Conservation (phyloP, 352 stramenopile species). For the Blastocystis sp. region DNA sequence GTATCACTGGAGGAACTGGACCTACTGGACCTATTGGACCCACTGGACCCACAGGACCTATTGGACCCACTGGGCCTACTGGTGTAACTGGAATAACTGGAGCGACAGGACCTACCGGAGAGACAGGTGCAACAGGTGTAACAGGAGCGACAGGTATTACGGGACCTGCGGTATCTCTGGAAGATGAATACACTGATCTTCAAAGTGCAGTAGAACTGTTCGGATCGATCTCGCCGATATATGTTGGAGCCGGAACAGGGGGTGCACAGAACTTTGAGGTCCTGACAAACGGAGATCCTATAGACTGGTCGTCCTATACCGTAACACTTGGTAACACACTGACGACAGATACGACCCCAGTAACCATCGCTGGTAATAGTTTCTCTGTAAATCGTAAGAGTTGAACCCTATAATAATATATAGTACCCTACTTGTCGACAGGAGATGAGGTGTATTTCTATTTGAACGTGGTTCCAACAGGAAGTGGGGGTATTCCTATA, state of each 20-base stretch:
- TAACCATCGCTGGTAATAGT: background rate
- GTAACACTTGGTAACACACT: background rate
- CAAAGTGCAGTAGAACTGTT: background rate
- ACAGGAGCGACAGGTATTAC: background rate
- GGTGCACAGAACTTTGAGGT: background rate
- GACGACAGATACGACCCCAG: background rate
- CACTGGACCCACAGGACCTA: background rate
- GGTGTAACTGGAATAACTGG: background rate
- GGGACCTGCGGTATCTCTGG: background rate
- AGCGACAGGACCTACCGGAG: constrained; percentile 2
- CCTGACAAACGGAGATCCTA: background rate
- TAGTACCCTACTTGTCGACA: background rate
- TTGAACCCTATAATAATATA: background rate
- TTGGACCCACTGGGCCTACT: constrained; percentile 1
- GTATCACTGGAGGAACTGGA: background rate
- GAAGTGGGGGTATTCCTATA: background rate
- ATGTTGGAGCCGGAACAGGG: background rate
- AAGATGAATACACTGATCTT: background rate
- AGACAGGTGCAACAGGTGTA: constrained; percentile 12
- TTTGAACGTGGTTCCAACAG: background rate
- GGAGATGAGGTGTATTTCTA: background rate
- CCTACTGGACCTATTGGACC: background rate
- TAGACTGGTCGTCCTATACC: background rate
- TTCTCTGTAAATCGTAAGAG: background rate
- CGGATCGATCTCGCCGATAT: background rate